Evolutionary conservation across 2,329 filamentous ascomycete species (phyloP), one percentile per base, ranked within the genome.

Genomic region (Trichoderma pleuroti): DNA sequence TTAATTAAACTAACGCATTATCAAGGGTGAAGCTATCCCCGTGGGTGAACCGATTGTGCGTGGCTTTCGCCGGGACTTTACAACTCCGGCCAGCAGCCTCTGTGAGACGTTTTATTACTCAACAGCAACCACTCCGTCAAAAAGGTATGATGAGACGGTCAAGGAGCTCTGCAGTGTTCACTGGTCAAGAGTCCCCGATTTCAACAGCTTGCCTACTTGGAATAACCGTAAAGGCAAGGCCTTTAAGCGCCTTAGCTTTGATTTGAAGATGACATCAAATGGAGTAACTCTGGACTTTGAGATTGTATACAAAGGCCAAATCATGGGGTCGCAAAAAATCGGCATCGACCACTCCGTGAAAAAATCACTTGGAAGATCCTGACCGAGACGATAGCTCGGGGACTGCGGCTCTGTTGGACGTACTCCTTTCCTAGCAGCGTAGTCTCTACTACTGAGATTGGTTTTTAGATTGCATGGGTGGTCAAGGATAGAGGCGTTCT

Each of bases 231-330:
- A 46, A 34, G 70, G 61, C 0, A 4, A 39, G 6, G 18, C 14
- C 4, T 57, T 69, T 14, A 62, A 60, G 4, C 49, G 42, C 0
- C 4, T 74, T 4, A 7, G 4, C 18, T 73, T 49, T 8, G 72
- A 73, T 5, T 11, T 73, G 3, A 57, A 32, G 32, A 73, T 73
- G 73, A 42, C 36, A 7, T 52, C 72, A 5, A 69, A 73, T 10
- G 73, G 73, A 0, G 68, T 64, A 12, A 71, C 72, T 11, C 30
- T 74, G 3, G 73, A 74, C 9, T 74, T 74, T 18, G 61, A 73
- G n/a, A 32, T 73, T 28, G 24, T 72, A 10, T 56, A 70, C 46
- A 39, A 74, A 3, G 21, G n/a, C 1, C 5, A 26, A 4, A 34
- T 72, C 14, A 62, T 74, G 18, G 73, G 68, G 2, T 72, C 72